Evolutionary conservation across 495 filamentous ascomycete genomes (phyloP).

Genomic region (Xylaria acuta): DNA sequence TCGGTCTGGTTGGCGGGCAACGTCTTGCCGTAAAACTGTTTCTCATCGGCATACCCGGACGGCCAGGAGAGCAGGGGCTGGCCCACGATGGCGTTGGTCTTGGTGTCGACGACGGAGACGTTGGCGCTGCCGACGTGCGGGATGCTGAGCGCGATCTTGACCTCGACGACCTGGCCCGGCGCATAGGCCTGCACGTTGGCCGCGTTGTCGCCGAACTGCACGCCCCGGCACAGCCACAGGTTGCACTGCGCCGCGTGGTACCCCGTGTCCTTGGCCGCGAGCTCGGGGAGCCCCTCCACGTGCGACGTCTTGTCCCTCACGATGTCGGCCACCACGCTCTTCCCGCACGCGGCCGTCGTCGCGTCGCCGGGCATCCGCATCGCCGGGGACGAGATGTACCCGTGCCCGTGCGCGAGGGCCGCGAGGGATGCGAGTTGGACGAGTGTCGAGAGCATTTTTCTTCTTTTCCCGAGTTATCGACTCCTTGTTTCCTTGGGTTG

Average conservation of each 20-base stretch:
- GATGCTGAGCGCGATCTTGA: slow-evolving; percentile 58
- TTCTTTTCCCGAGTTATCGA: neutral
- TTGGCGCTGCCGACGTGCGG: slow-evolving; percentile 72
- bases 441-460: slow-evolving; percentile 36
- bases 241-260: slow-evolving; percentile 67
- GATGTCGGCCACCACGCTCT: slow-evolving; percentile 66
- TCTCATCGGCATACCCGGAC: slow-evolving; percentile 50
- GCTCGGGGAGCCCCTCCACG: slow-evolving; percentile 69
- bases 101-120: slow-evolving; percentile 71
- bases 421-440: slow-evolving; percentile 55
- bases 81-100: slow-evolving; percentile 63
- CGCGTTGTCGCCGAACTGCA: slow-evolving; percentile 73
- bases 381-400: slow-evolving; percentile 64
- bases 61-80: slow-evolving; percentile 61
- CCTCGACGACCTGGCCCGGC: slow-evolving; percentile 63
- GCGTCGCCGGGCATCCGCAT: slow-evolving; percentile 66
- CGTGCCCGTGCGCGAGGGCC: slow-evolving; percentile 64
- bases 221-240: slow-evolving; percentile 74
- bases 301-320: slow-evolving; percentile 69
- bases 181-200: slow-evolving; percentile 68
- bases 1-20: slow-evolving; percentile 64
- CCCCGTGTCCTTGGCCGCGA: slow-evolving; percentile 59
- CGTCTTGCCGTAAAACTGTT: slow-evolving; percentile 58
- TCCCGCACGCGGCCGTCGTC: slow-evolving; percentile 66
- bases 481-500: neutral